Percentiles rank a stretch among this genome's conserved stretches.
Evolutionary conservation across 2,329 filamentous ascomycete genomes (phyloP).

Genomic region (Raffaelea albimanens): DNA sequence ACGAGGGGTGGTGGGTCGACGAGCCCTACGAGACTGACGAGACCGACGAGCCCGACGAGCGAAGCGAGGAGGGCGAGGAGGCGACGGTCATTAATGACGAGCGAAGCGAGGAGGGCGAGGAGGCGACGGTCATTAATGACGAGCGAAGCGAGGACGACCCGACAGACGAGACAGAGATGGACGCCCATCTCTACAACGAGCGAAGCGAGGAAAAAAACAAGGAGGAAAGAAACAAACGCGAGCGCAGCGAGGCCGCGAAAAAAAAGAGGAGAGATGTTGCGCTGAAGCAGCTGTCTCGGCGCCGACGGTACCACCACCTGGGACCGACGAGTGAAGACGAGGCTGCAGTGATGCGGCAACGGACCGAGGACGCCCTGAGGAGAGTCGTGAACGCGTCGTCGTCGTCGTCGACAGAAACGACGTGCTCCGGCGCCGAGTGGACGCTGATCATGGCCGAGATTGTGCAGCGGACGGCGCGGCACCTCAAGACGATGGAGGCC

Average conservation of each 20-base stretch:
- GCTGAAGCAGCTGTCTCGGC: constrained; percentile 24
- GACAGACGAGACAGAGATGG: too few relatives aligned
- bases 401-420: not conserved
- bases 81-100: not conserved
- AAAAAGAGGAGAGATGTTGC: constrained; percentile 9
- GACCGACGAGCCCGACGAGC: too few relatives aligned
- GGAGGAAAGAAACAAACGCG: too few relatives aligned
- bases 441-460: constrained; percentile 29
- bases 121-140: not conserved
- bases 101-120: too few relatives aligned
- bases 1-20: constrained; percentile 28
- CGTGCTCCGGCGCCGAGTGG: constrained; percentile 35
- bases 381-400: constrained; percentile 13
- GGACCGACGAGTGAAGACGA: constrained; percentile 21
- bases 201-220: constrained; percentile 11
- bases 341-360: constrained; percentile 22
- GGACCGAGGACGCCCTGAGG: constrained; percentile 21
- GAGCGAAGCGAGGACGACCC: too few relatives aligned
- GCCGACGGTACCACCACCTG: constrained; percentile 27
- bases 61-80: too few relatives aligned
- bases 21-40: too few relatives aligned
- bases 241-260: not conserved
- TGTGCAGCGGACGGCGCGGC: constrained; percentile 26
- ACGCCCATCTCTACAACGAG: not conserved
- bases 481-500: constrained; percentile 22